Base-by-base conservation (phyloP, 2,329 filamentous ascomycete species). In the Fusarium beomiforme region DNA sequence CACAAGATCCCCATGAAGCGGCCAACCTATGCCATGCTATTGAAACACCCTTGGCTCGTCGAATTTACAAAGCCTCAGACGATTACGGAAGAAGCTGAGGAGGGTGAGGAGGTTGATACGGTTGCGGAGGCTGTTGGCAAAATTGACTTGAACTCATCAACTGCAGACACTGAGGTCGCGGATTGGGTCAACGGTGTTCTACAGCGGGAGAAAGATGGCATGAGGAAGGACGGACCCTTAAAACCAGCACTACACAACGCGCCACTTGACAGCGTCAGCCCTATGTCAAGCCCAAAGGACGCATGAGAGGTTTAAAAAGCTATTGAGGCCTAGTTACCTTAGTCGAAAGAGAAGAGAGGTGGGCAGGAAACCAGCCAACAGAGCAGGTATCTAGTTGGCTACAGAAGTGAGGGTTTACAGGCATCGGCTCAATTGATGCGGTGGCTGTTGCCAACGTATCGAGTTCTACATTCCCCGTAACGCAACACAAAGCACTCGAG, bases 1-100 rank as follows among this genome's bases (percentile, higher is more conserved):
- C 94, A 98, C 85, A 99, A 99, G 81, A 92, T 93, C 24, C 93
- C 96, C 12, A 93, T 93, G 74, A 89, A 97, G 65, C 90, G 96
- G n/a, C 95, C 95, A n/a, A 96, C 93, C 0, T 99, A 99, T 79
- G 90, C 92, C 55, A 94, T 93, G 86, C 88, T 99, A 8, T 87
- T 99, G 14, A 90, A 93, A 76, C 95, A 98, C 78, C 90, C 93
- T 31, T 99, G 96, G 96, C 87, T 99, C 8, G 87, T 90, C 12
- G 86, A 89, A 2, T 85, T 97, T 39, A 88, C 91, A 70, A 92
- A 94, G 73, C 93, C 93, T 4, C 87, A 90, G n/a, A 92, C 90
- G 3, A 93, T 94, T 67, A 82, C 87, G 0, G 91, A 93, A 79
- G 91, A 90, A 76, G 88, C 88, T 19, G 91, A 93, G 77, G 90